Conservation (phyloP, 2,329 filamentous ascomycete genomes). For the Fusarium piperis region DNA sequence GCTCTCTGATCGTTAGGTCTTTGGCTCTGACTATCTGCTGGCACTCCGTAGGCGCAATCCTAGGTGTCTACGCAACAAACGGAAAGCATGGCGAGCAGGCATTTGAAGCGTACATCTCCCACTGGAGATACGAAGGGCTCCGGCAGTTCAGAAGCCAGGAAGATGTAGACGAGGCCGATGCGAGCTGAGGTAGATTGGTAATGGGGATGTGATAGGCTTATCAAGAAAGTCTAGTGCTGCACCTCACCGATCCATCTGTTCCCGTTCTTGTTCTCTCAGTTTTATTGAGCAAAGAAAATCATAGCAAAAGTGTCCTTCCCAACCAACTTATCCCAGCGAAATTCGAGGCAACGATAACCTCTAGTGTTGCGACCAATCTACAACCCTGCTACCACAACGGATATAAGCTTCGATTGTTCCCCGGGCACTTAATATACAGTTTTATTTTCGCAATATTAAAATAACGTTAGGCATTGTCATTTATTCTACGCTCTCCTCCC, state of each 20-base stretch:
- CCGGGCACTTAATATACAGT: not conserved
- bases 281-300: fast-evolving
- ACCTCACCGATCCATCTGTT: not conserved
- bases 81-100: constrained; percentile 55
- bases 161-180: constrained; percentile 2
- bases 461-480: too few species aligned
- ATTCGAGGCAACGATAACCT: not conserved
- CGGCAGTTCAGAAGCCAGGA: constrained; percentile 4
- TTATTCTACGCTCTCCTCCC: too few species aligned
- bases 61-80: constrained; percentile 64
- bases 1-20: not conserved
- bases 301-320: not conserved
- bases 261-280: not conserved
- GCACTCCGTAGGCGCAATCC: constrained; percentile 51
- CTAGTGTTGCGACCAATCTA: not conserved
- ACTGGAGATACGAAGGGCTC: constrained; percentile 55
- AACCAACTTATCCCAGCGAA: not conserved
- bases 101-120: constrained; percentile 54
- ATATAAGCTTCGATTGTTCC: not conserved
- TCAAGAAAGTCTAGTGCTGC: not conserved
- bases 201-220: not conserved
- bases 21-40: not conserved
- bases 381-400: not conserved
- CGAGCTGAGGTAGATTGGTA: not conserved
- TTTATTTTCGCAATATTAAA: too few species aligned